These are phyloP conservation scores for Artemisia tridentata DNA, from an alignment of 129 eudicot genomes.

Conservation along the genomic window DNA sequence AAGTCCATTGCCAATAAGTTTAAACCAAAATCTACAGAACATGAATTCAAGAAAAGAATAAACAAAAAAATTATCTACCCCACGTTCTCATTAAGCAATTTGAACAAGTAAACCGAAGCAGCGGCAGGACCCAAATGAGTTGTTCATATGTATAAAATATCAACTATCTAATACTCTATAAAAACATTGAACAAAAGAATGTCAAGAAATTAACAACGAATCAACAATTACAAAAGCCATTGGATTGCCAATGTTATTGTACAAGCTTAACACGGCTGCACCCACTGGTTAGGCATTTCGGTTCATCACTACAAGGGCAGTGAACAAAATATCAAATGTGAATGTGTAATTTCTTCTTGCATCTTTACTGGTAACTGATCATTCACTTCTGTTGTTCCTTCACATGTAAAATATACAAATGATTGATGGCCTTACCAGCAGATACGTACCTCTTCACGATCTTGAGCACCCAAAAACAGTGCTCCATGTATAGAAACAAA, in stretches of 20 bases:
- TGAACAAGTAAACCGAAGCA: background rate
- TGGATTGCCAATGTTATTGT: slow-evolving; percentile 17
- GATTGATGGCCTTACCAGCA: slow-evolving; percentile 25
- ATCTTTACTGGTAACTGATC: slow-evolving; percentile 28
- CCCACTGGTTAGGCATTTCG: background rate
- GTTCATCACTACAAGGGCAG: slow-evolving; percentile 14
- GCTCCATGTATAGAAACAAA: slow-evolving; percentile 10
- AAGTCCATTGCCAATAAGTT: too few species aligned
- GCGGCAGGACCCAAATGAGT: slow-evolving; percentile 11
- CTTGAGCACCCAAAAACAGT: slow-evolving; percentile 20
- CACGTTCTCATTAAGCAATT: too few species aligned
- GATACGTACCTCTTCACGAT: slow-evolving; percentile 12
- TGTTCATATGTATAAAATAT: slow-evolving; percentile 1
- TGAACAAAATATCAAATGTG: background rate
- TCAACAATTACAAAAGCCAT: slow-evolving; percentile 17
- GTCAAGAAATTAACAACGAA: background rate
- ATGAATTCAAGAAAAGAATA: too few species aligned
- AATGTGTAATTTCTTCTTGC: slow-evolving; percentile 17
- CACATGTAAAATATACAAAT: slow-evolving; percentile 20
- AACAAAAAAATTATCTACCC: too few species aligned
- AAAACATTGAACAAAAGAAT: background rate
- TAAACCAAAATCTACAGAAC: too few species aligned
- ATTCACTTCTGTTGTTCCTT: slow-evolving; percentile 28
- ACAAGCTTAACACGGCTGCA: slow-evolving; percentile 22
- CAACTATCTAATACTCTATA: slow-evolving; percentile 27